These are phyloP conservation scores for Boletus rufocinnamomeus DNA, from an alignment of 768 basidiomycete species.

Conservation along the genomic window DNA sequence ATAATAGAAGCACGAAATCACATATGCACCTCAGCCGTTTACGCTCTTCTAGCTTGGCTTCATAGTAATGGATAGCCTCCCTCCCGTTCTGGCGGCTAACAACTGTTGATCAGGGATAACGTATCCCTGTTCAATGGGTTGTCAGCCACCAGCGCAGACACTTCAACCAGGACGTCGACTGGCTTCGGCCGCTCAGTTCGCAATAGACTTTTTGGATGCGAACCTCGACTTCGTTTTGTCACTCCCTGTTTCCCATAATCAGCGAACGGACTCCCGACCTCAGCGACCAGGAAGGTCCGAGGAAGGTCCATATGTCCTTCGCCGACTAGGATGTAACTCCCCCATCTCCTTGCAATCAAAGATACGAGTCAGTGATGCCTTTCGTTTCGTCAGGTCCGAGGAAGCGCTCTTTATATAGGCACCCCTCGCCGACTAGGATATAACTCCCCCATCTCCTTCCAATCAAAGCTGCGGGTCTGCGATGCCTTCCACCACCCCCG, in stretches of 20 bases:
- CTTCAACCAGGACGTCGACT: neutral
- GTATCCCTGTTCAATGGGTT: neutral
- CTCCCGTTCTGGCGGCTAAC: neutral
- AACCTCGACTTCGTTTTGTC: neutral
- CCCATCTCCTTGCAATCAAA: neutral
- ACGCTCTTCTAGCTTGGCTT: neutral
- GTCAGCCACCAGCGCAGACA: neutral
- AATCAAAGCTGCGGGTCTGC: neutral
- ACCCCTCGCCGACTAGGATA: neutral
- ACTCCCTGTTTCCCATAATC: neutral
- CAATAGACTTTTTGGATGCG: neutral
- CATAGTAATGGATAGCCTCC: neutral
- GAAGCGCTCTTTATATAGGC: neutral
- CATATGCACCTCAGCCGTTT: neutral
- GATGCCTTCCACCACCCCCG: neutral
- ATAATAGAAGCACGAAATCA: neutral
- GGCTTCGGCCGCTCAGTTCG: neutral
- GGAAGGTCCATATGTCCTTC: neutral
- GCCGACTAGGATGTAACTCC: neutral
- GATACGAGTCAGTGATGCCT: neutral
- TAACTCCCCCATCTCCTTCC: neutral
- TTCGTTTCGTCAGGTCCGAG: neutral
- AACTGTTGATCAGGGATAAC: neutral
- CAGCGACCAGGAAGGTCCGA: neutral
- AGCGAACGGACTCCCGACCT: neutral